Conservation (phyloP, 2,329 filamentous ascomycete genomes). For the Xenosphaeropsis pyriputrescens region DNA sequence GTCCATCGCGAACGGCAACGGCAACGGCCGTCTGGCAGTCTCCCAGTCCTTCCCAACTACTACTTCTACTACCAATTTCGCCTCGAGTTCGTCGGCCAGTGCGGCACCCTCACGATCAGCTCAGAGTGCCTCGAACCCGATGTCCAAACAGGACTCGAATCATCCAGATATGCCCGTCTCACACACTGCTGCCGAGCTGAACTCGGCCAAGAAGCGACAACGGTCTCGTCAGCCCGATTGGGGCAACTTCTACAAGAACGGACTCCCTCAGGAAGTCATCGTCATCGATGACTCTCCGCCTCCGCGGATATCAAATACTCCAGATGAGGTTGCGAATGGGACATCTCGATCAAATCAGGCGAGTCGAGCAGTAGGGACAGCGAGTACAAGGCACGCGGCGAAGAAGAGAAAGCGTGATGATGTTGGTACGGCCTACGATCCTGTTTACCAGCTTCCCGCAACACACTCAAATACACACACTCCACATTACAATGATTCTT, state of each 20-base stretch:
- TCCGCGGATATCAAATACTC: constrained; percentile 19
- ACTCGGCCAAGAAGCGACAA: constrained; percentile 21
- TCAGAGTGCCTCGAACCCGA: constrained; percentile 8
- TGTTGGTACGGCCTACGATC: constrained; percentile 43
- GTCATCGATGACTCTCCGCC: constrained; percentile 60
- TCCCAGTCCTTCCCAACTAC: constrained; percentile 15
- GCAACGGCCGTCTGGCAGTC: constrained; percentile 15
- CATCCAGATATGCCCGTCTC: constrained; percentile 20
- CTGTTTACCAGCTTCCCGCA: constrained; percentile 55
- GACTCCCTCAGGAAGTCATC: constrained; percentile 71
- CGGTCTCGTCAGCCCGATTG: constrained; percentile 49
- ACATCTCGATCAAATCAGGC: constrained; percentile 7
- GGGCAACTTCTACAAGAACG: constrained; percentile 71
- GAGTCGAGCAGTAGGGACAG: constrained; percentile 13
- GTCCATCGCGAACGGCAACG: constrained; percentile 19
- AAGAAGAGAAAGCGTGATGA: constrained; percentile 47
- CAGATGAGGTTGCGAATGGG: constrained; percentile 27
- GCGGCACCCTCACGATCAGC: constrained; percentile 11
- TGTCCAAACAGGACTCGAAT: constrained; percentile 13
- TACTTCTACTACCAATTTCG: constrained; percentile 16
- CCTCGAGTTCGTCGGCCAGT: constrained; percentile 9
- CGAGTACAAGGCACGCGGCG: constrained; percentile 50
- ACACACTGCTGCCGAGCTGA: constrained; percentile 13
- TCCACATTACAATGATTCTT: constrained; percentile 51
- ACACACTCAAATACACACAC: constrained; percentile 59